These are phyloP conservation scores for Mediolabrus comicus DNA, from an alignment of 108 stramenopile species.

Conservation along the genomic window DNA sequence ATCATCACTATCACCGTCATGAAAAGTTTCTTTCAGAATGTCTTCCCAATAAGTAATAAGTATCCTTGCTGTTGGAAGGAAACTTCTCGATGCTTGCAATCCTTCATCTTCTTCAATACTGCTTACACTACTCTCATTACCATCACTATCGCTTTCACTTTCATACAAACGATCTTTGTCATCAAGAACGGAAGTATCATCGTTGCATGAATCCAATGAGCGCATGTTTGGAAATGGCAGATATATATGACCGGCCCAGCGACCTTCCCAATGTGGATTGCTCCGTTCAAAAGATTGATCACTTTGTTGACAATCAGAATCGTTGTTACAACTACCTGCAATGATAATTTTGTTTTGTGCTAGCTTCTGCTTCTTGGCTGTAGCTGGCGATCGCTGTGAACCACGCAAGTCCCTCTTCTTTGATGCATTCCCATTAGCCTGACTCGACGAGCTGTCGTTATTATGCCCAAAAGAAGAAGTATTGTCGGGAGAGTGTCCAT, in stretches of 20 bases:
- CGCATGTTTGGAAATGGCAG: conserved; percentile 26
- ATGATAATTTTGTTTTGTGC: neutral
- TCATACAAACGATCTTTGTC: neutral
- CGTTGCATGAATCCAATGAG: conserved; percentile 3
- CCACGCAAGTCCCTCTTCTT: neutral
- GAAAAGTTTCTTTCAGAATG: conserved; percentile 7
- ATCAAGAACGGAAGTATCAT: neutral
- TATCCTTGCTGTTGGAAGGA: conserved; percentile 15
- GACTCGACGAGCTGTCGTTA: conserved; percentile 17
- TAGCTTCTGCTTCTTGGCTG: neutral
- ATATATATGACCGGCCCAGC: conserved; percentile 36
- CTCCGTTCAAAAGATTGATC: conserved; percentile 21
- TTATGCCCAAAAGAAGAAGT: conserved; percentile 12
- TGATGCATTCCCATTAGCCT: conserved; percentile 13
- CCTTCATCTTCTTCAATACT: conserved; percentile 4
- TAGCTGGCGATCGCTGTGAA: neutral
- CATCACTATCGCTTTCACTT: neutral
- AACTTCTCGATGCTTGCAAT: neutral
- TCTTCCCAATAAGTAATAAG: conserved; percentile 15
- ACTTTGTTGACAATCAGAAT: neutral
- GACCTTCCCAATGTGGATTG: conserved; percentile 41
- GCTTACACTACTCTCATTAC: conserved; percentile 5
- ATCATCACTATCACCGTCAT: neutral
- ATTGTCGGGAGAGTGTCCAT: conserved; percentile 1
- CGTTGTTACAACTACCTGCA: neutral